Base-by-base conservation (phyloP, 371 early-diverging fungal species). In the Pancytospora epiphaga region DNA sequence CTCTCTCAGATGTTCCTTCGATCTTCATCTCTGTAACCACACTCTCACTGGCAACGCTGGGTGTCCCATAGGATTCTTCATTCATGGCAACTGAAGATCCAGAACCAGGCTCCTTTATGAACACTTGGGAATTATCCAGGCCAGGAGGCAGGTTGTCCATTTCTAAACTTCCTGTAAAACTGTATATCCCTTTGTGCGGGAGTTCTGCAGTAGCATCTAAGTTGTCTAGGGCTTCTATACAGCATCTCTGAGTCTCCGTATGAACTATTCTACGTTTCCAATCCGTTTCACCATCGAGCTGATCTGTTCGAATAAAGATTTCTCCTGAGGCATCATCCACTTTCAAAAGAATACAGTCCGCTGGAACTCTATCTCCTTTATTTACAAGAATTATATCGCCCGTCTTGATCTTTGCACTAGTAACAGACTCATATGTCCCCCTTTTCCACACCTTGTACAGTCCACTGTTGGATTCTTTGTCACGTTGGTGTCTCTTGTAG, bases 271-370 rank as follows among this genome's bases (percentile, higher is more conserved):
- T 85, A 66, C 94, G 80, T 82, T 98, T 96, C 95, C 96, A 98
- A 76, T 98, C 97, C 0, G 96, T 96, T 78, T 96, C 96, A 68
- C 97, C 97, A 79, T 96, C 97, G 50, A 98, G 83, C 76, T 98
- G 97, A 83, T 98, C 97, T 1, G 98, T 98, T 54, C 95, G 84
- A 76, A 98, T 90, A 83, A 96, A 98, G 67, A 92, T 88, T 18
- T 94, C 86, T 0, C 95, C 95, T 12, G 52, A 58, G 15, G 80
- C 83, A 67, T 94, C 94, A 0, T 86, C 86, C 9, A 92, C 90
- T 49, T 91, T 84, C 60, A 95, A 74, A 9, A 76, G 47, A 19
- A 70, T 61, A 36, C 71, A 74, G 83, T 95, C 96, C 3, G 95
- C 95, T 0, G 97, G 97, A 0, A 96, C 86, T 72, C 92, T 81